Evolutionary conservation across 371 early-diverging fungal species (phyloP).

Genomic region (Quaeritorhiza haematococci): DNA sequence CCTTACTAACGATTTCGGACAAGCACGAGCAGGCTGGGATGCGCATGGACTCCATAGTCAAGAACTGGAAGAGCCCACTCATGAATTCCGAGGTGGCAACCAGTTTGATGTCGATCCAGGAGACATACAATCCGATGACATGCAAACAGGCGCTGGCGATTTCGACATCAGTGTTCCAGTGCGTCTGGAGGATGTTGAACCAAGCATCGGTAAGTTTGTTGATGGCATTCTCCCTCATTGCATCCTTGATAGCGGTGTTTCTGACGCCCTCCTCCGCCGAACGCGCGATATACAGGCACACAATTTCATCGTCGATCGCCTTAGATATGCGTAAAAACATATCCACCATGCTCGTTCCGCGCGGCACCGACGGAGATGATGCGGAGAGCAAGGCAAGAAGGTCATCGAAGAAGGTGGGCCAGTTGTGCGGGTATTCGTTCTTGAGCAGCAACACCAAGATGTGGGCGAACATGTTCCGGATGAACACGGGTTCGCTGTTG

Average conservation of each 20-base stretch:
- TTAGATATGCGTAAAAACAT: constrained; percentile 74
- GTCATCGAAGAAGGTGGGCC: constrained; percentile 87
- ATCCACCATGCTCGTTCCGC: constrained; percentile 54
- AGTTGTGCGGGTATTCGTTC: constrained; percentile 64
- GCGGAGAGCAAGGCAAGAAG: constrained; percentile 65
- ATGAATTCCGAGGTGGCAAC: constrained; percentile 83
- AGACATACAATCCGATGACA: constrained; percentile 44
- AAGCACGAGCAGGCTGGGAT: constrained; percentile 77
- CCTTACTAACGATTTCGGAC: constrained; percentile 81
- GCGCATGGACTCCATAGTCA: constrained; percentile 55
- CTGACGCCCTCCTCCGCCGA: constrained; percentile 64
- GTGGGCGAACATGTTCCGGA: constrained; percentile 84
- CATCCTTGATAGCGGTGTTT: constrained; percentile 80
- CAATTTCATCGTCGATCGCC: constrained; percentile 89
- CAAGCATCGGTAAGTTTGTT: constrained; percentile 69
- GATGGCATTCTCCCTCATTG: constrained; percentile 83
- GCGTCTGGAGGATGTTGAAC: constrained; percentile 61
- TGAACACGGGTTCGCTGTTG: constrained; percentile 36
- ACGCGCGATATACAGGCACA: constrained; percentile 68
- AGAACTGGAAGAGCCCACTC: constrained; percentile 64
- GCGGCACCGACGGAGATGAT: constrained; percentile 28
- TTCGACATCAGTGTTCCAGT: constrained; percentile 48
- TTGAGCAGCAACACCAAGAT: constrained; percentile 78
- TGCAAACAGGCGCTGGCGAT: constrained; percentile 61
- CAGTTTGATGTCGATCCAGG: constrained; percentile 92